These are phyloP conservation scores for Blepharisma stoltei DNA, from an alignment of 73 alveolate species.

Conservation along the genomic window DNA sequence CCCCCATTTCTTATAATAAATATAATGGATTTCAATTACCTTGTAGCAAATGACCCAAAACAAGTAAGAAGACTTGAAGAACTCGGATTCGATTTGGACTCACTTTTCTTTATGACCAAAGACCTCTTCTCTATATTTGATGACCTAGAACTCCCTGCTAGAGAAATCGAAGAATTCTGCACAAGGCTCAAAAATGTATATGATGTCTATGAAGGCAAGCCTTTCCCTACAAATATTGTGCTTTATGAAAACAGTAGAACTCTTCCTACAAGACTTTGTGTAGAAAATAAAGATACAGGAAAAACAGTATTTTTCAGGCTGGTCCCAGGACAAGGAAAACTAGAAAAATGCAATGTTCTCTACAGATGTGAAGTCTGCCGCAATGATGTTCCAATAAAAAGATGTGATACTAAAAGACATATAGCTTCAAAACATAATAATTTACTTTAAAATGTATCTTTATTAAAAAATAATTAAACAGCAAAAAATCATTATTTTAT, in stretches of 20 bases:
- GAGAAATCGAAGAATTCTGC: not conserved
- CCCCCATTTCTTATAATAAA: too few species aligned
- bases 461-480: too few species aligned
- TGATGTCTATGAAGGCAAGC: not conserved
- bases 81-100: constrained; percentile 18
- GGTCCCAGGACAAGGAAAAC: constrained; percentile 19
- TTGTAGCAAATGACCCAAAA: not conserved
- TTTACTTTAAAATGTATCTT: not conserved
- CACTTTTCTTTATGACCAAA: not conserved
- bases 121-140: constrained; percentile 10
- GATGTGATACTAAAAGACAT: not conserved
- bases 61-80: not conserved
- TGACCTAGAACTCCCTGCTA: not conserved
- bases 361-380: constrained; percentile 10
- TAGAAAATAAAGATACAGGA: constrained; percentile 2
- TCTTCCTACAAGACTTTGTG: constrained; percentile 11
- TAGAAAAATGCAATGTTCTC: not conserved
- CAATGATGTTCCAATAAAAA: not conserved
- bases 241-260: not conserved
- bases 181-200: constrained; percentile 3
- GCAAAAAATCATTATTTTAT: too few species aligned
- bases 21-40: constrained; percentile 10
- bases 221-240: not conserved
- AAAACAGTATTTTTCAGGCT: not conserved
- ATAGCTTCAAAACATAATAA: not conserved